Evolutionary conservation across 768 basidiomycete species (phyloP).

Genomic region (Tricholoma saponaceum): DNA sequence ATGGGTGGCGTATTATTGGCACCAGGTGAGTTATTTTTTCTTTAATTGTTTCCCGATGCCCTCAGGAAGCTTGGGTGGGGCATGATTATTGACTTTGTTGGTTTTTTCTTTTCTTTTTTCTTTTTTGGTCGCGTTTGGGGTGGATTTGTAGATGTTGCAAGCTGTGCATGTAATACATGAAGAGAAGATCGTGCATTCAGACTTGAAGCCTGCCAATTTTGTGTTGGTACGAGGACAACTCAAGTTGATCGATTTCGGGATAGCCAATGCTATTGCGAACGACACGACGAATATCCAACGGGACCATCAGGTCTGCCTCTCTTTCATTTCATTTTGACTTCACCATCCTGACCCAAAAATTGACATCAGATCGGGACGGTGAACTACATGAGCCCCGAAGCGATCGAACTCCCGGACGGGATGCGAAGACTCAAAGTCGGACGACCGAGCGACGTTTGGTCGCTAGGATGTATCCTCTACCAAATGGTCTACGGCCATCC

Average conservation of each 20-base stretch:
- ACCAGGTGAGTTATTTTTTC: conserved; percentile 60
- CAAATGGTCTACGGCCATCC: conserved; percentile 97
- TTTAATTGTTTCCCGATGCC: background rate
- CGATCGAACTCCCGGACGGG: conserved; percentile 84
- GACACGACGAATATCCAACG: conserved; percentile 98
- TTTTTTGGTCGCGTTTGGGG: background rate
- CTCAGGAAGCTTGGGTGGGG: background rate
- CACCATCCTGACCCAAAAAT: conserved; percentile 4
- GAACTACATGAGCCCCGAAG: conserved; percentile 99
- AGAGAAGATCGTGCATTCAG: conserved; percentile 98
- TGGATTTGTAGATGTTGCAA: conserved; percentile 79
- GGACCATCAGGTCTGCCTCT: conserved; percentile 74
- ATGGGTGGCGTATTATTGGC: conserved; percentile 95
- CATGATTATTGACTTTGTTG: background rate
- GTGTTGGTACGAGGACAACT: conserved; percentile 92
- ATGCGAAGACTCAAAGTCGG: conserved; percentile 92
- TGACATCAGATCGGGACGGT: conserved; percentile 81
- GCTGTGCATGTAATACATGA: conserved; percentile 98
- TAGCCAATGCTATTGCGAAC: conserved; percentile 97
- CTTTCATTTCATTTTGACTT: background rate
- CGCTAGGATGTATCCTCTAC: conserved; percentile 94
- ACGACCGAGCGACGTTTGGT: conserved; percentile 96
- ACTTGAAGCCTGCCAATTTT: conserved; percentile 98
- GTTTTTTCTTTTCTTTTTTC: background rate
- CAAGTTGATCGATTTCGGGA: conserved; percentile 99